Evolutionary conservation across 148 eudicot genomes (phyloP).

Genomic region (Fagopyrum esculentum): DNA sequence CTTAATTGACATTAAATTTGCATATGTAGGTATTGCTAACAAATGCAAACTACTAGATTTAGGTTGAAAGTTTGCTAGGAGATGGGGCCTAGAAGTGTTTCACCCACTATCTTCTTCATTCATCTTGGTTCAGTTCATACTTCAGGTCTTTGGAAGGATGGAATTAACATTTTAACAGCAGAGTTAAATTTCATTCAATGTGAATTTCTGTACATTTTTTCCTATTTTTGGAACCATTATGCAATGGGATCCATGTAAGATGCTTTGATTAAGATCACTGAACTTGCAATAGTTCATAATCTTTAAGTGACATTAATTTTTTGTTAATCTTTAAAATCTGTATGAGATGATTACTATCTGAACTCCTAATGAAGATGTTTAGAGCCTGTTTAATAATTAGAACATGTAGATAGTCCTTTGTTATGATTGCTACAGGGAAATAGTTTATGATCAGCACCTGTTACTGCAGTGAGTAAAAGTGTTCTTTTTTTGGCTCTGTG

Average conservation of each 20-base stretch:
- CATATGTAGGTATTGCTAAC: conserved; percentile 5
- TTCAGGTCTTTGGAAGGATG: background rate
- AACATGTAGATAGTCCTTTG: background rate
- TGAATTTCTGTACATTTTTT: background rate
- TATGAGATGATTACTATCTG: background rate
- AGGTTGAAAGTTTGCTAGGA: conserved; percentile 1
- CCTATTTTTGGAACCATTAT: background rate
- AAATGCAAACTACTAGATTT: conserved; percentile 7
- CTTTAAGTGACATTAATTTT: background rate
- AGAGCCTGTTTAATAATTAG: background rate
- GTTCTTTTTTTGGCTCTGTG: background rate
- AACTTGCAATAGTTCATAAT: background rate
- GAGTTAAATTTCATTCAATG: background rate
- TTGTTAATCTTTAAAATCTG: background rate
- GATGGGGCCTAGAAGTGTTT: conserved; percentile 10
- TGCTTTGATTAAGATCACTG: background rate
- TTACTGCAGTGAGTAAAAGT: background rate
- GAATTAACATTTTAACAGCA: background rate
- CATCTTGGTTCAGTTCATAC: conserved; percentile 3
- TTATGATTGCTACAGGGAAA: background rate
- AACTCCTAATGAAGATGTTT: background rate
- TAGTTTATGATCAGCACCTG: conserved; percentile 3
- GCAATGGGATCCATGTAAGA: background rate
- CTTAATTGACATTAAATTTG: conserved; percentile 3
- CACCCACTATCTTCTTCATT: conserved; percentile 5